A percentile compares a stretch with the other conserved stretches of the same genome.
These are phyloP conservation scores for Lactifluus volemus DNA, from an alignment of 768 basidiomycete species.

Conservation along the genomic window DNA sequence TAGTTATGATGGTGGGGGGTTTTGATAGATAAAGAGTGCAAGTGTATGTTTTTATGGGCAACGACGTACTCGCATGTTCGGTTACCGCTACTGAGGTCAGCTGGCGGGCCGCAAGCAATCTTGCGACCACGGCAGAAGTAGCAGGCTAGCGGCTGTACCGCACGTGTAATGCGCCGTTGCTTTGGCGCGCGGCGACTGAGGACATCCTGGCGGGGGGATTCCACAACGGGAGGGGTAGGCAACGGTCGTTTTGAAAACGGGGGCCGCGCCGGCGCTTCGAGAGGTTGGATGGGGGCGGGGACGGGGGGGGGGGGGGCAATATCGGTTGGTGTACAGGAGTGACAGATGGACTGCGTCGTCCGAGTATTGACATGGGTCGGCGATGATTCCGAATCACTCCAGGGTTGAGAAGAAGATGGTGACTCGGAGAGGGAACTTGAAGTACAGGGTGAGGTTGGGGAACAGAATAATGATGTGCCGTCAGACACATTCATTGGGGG, in stretches of 20 bases:
- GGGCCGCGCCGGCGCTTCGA: neutral
- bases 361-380: neutral
- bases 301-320: neutral
- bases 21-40: neutral
- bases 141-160: slow-evolving; percentile 14
- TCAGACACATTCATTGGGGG: neutral
- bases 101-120: slow-evolving; percentile 11
- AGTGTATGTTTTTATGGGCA: neutral
- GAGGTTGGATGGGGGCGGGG: neutral
- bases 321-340: neutral
- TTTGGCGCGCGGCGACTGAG: slow-evolving; percentile 11
- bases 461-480: neutral
- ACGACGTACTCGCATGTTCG: slow-evolving; percentile 14
- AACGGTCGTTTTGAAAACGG: neutral
- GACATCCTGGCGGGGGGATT: neutral
- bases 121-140: slow-evolving; percentile 18
- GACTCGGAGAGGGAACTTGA: neutral
- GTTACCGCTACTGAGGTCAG: neutral
- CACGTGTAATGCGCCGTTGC: slow-evolving; percentile 9
- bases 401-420: neutral
- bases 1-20: neutral
- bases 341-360: neutral
- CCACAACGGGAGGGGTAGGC: neutral
- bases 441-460: neutral
- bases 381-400: slow-evolving; percentile 1